Base-by-base conservation (phyloP, 257 asterid species). In the Fraxinus excelsior region DNA sequence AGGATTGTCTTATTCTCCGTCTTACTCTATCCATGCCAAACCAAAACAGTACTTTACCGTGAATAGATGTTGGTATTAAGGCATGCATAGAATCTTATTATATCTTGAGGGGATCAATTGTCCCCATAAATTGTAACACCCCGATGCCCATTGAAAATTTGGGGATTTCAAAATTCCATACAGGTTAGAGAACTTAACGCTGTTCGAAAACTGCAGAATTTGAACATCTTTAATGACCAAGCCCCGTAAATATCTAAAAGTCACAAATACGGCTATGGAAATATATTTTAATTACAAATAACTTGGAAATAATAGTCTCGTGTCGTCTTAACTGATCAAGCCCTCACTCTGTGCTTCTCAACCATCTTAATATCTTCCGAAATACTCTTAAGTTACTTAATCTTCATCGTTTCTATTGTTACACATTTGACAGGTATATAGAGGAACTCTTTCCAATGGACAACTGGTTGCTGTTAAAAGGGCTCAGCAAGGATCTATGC, bases 391-490 rank as follows among this genome's bases (percentile, higher is more conserved):
- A 13, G 16, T 11, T 4, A 28, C 56, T 37, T 51, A 2, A 16
- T 67, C 56, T 65, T 7, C 51, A 66, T 25, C 8, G 28, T 58
- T 58, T 67, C 21, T 18, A 66, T 14, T 32, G 66, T 6, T 23
- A 4, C 62, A 16, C 44, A 28, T 78, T 65, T 76, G 38, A 34
- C 87, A 92, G 97, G 99, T 94, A 7, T 91, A 92, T 53, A 89
- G 83, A 83, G 99, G 97, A 76, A 90, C 82, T 71, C 96, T 94
- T 81, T 83, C 91, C 3, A 79, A 65, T 66, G 97, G 97, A 8
- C 85, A 88, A 51, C 62, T 91, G 76, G 85, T 91, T 64, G 99
- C 99, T 7, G 76, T 92, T 16, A 94, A 94, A 89, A 86, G 97
- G 84, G 94, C 99, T 76, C 88, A 87, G 72, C 89, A 86, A 56